These are phyloP conservation scores for Kazachstania sp. DNA, from an alignment of 1,139 yeast species.

Conservation along the genomic window DNA sequence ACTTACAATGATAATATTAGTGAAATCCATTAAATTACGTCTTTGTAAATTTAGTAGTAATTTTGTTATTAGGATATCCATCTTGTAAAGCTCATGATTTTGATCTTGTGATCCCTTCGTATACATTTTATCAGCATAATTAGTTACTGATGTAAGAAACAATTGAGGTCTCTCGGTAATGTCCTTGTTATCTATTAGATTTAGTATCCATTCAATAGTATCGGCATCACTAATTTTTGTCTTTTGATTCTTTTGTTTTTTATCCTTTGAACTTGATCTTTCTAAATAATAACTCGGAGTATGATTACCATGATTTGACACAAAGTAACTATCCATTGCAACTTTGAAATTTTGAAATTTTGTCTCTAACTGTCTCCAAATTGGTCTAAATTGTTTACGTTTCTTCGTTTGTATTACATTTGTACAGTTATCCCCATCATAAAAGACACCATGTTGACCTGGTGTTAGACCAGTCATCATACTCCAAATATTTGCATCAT, in stretches of 20 bases:
- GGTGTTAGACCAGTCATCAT: constrained; percentile 81
- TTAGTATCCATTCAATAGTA: constrained; percentile 55
- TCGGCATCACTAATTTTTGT: background rate
- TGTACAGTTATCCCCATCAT: background rate
- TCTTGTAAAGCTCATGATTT: constrained; percentile 40
- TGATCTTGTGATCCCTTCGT: background rate
- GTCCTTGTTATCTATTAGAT: constrained; percentile 56
- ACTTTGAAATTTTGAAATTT: background rate
- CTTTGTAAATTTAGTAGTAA: constrained; percentile 41
- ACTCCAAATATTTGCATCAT: constrained; percentile 91
- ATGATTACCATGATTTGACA: background rate
- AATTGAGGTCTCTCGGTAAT: constrained; percentile 58
- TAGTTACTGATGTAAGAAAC: constrained; percentile 40
- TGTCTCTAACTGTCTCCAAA: constrained; percentile 1
- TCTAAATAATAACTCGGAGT: constrained; percentile 2
- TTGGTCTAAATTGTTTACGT: background rate
- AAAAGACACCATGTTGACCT: constrained; percentile 71
- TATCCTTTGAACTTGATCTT: background rate
- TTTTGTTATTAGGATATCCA: constrained; percentile 56
- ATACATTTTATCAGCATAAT: background rate
- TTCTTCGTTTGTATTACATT: background rate
- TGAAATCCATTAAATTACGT: constrained; percentile 54
- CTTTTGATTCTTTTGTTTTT: background rate
- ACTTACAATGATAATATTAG: constrained; percentile 69
- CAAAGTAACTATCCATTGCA: background rate